phyloP scores from a whole-genome alignment of 129 eudicot genomes.

The Chrysanthemum seticuspe region DNA sequence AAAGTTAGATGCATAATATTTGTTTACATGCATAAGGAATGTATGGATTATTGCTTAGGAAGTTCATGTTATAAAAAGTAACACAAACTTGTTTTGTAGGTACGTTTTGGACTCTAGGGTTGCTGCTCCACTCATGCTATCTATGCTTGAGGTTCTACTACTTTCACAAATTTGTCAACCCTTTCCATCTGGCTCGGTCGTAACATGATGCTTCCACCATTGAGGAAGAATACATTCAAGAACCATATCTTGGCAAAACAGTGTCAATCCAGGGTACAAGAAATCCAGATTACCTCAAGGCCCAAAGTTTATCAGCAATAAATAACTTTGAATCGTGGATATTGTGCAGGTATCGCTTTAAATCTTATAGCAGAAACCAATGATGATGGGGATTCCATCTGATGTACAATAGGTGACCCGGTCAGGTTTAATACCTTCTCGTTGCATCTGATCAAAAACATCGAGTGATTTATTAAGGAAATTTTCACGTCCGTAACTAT shows the following conservation, averaged over 20 bases:
- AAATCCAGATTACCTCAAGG: conserved; percentile 55
- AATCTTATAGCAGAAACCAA: not conserved
- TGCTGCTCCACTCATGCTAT: conserved; percentile 92
- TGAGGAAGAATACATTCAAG: conserved; percentile 85
- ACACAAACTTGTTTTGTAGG: conserved; percentile 49
- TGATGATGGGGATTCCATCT: no score
- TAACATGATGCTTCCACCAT: conserved; percentile 55
- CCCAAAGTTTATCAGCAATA: conserved; percentile 62
- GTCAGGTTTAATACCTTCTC: conserved; percentile 80
- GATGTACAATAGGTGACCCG: conserved; percentile 90
- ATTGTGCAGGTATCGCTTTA: conserved; percentile 66
- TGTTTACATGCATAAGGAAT: conserved; percentile 17
- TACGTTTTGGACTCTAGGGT: conserved; percentile 81
- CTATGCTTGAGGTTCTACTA: conserved; percentile 86
- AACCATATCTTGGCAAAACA: conserved; percentile 50
- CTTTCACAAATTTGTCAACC: not conserved
- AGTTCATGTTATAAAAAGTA: conserved; percentile 24
- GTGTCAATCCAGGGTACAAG: conserved; percentile 49
- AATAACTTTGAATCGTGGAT: conserved; percentile 92
- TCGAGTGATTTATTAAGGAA: conserved; percentile 72
- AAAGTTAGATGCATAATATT: conserved; percentile 7
- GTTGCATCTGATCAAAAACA: conserved; percentile 80
- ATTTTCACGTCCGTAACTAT: conserved; percentile 94
- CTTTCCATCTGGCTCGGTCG: no score
- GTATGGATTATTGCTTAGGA: conserved; percentile 4